Base-by-base conservation (phyloP, 2,329 filamentous ascomycete species). In the Hawksworthiomyces lignivorus region DNA sequence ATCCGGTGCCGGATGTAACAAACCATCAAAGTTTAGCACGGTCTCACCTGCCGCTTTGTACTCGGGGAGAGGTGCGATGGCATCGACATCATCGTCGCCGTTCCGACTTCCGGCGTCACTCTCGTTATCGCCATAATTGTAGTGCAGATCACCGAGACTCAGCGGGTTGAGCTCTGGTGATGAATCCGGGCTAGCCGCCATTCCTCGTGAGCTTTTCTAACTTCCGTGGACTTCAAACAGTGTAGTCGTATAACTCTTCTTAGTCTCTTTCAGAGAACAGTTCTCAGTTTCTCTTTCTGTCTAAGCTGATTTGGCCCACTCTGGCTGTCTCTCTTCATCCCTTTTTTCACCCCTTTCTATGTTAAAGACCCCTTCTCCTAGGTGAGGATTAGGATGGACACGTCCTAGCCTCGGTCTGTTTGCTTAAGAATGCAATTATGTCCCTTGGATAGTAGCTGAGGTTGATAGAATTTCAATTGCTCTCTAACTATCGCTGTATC, bases 1-100 rank as follows among this genome's bases (percentile, higher is more conserved):
- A 10, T 84, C 80, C 36, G 74, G 67, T 17, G 70, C 62, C 38
- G 92, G 50, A 24, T 24, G 72, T 39, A 92, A 39, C 37, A 54
- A 73, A 29, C 85, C 83, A 48, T 84, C 82, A 56, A 97, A 92
- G 54, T 75, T 68, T 39, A 78, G 62, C 20, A 61, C 61, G 14
- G 66, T 69, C 36, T 70, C 72, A 36, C 68, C 69, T 15, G 75
- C 70, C 1, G 63, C 55, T 59, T 79, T 81, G 63, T 76, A 73
- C 27, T 57, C 62, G 15, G 77, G 77, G 11, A 81, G 62, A n/a
- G 77, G 75, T n/a, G 73, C 63, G 19, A 81, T 54, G 48, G 75
- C 73, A 48, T 72, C 68, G 48, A 7, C 33, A 18, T 33, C 42
- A 5, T 6, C 21, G 30, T 36, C 32, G 11, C 20, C 42, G 18